Percentiles rank a stretch among this genome's conserved stretches.
These are phyloP conservation scores for Phytophthora europaea DNA, from an alignment of 352 stramenopile genomes.

Conservation along the genomic window DNA sequence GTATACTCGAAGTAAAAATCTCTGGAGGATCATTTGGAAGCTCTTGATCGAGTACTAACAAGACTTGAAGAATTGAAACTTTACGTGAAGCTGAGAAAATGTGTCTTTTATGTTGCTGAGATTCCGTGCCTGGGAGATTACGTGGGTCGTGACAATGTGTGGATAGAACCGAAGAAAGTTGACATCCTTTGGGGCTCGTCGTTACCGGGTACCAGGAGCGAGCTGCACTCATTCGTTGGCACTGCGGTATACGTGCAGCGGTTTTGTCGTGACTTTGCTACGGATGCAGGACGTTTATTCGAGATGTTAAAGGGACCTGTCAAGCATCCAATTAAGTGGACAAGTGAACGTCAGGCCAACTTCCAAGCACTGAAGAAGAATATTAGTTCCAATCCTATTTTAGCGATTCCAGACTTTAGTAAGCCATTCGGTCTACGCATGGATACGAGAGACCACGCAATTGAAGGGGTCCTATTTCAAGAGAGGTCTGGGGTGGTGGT, in stretches of 20 bases:
- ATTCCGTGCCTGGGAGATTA: constrained; percentile 42
- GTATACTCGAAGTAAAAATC: constrained; percentile 12
- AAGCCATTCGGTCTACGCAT: constrained; percentile 12
- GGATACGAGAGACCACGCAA: constrained; percentile 17
- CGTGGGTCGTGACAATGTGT: constrained; percentile 19
- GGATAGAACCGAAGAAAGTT: constrained; percentile 31
- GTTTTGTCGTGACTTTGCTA: constrained; percentile 20
- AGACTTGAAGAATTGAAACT: constrained; percentile 13
- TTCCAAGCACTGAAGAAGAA: constrained; percentile 14
- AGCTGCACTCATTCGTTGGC: constrained; percentile 22
- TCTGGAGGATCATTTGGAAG: constrained; percentile 16
- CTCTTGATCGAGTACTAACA: constrained; percentile 9
- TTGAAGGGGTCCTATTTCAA: constrained; percentile 19
- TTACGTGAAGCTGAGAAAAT: constrained; percentile 39
- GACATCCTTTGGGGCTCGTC: constrained; percentile 21
- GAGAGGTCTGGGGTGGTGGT: not conserved
- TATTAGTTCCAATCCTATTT: constrained; percentile 2
- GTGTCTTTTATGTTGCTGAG: constrained; percentile 24
- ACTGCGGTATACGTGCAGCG: constrained; percentile 22
- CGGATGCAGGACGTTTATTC: constrained; percentile 16
- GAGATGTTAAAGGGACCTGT: constrained; percentile 15
- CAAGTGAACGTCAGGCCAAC: not conserved
- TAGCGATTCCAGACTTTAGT: constrained; percentile 13
- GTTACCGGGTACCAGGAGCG: constrained; percentile 11
- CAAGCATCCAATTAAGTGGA: constrained; percentile 4